Evolutionary conservation across 352 stramenopile genomes (phyloP).

Genomic region (Phytophthora citricola): DNA sequence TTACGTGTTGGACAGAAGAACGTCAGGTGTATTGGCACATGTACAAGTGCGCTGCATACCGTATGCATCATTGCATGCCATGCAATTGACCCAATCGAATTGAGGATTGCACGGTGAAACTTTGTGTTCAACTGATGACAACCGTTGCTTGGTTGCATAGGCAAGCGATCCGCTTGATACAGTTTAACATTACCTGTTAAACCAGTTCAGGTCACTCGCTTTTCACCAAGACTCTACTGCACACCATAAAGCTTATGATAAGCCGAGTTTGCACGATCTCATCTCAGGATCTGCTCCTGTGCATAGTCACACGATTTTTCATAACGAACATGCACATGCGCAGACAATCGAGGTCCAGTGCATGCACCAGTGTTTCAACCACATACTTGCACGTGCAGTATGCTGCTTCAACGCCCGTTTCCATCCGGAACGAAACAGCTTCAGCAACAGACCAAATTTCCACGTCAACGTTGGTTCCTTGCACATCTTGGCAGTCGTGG

Average conservation of each 20-base stretch:
- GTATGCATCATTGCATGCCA: too few relatives aligned
- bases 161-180: too few relatives aligned
- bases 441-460: too few relatives aligned
- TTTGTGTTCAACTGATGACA: not conserved
- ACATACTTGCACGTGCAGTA: not conserved
- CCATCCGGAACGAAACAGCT: not conserved
- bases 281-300: constrained; percentile 5
- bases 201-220: not conserved
- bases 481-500: constrained; percentile 1
- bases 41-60: too few relatives aligned
- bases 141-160: constrained; percentile 1
- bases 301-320: too few relatives aligned
- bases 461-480: not conserved
- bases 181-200: not conserved
- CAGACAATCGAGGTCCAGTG: too few relatives aligned
- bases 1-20: not conserved
- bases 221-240: too few relatives aligned
- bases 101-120: too few relatives aligned
- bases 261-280: not conserved
- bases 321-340: too few relatives aligned
- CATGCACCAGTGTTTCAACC: not conserved
- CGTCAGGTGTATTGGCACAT: too few relatives aligned
- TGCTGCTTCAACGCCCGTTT: not conserved
- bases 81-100: too few relatives aligned
- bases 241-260: not conserved